Evolutionary conservation across 2,329 filamentous ascomycete genomes (phyloP), one percentile per base, ranked within the genome.

Genomic region (Cytospora leucostoma): DNA sequence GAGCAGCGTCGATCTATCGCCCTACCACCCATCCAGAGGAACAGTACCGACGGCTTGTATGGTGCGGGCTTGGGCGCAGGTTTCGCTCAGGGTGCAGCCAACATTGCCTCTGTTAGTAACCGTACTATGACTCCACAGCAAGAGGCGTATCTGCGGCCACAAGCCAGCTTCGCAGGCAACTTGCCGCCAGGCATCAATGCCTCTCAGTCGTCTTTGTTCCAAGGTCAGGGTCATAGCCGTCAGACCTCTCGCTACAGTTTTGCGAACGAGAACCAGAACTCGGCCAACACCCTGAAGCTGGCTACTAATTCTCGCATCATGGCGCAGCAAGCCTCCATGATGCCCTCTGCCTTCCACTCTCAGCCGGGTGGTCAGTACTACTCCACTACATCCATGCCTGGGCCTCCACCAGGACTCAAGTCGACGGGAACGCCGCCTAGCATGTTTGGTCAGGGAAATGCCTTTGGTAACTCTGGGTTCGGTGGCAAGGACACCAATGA

Each of bases 371-470:
- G 83, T 67, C 90, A 91, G 67, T 95, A 92, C 74, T 97, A 95
- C 75, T 86, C 88, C 55, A 38, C 61, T 33, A 88, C 87, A 60
- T 91, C 91, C 11, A 92, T 97, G 71, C 92, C 96, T 71, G 94
- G 93, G 4, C 95, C 96, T 34, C 95, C 95, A 65, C 96, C 95
- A 0, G 95, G 95, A 11, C 82, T 99, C 34, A 99, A 99, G 79
- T 96, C 94, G 27, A 93, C 93, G 2, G 92, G 93, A 50, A 98
- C 94, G 19, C 94, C 95, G 63, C 94, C 95, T 17, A 93, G 91
- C 70, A 95, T 97, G 85, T 98, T 97, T 76, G 91, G 92, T 35
- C 93, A 97, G 75, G 89, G 90, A 55, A 91, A 95, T 74, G 86
- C 86, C 11, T 97, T 97, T 74, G 91, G 91, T 52, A 89, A 85